Percentiles rank a stretch among this genome's conserved stretches.
Evolutionary conservation across 2,329 filamentous ascomycete genomes (phyloP).

Genomic region (Lachnellula suecica): DNA sequence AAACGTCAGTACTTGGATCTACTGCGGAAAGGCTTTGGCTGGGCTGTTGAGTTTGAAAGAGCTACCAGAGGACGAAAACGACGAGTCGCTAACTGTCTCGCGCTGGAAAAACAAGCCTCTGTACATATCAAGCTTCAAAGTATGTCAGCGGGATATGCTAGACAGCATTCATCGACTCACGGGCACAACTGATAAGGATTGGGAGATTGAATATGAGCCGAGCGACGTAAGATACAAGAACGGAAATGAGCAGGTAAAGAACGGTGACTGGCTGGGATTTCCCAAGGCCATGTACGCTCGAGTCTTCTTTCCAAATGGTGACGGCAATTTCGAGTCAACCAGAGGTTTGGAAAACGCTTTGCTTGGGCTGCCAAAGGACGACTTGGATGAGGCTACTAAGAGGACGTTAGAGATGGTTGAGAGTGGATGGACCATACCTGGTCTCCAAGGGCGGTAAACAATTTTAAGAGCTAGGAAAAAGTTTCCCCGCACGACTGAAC

Average conservation of each 20-base stretch:
- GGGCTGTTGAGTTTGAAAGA: slow-evolving; percentile 41
- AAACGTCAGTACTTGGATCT: slow-evolving; percentile 46
- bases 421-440: not conserved
- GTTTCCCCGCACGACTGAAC: too few relatives aligned
- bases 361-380: slow-evolving; percentile 19
- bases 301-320: slow-evolving; percentile 16
- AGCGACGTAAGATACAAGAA: slow-evolving; percentile 9
- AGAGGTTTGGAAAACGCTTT: slow-evolving; percentile 13
- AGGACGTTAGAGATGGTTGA: not conserved
- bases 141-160: slow-evolving; percentile 51
- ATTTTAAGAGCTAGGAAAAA: too few relatives aligned
- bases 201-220: slow-evolving; percentile 11
- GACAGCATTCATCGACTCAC: slow-evolving; percentile 24
- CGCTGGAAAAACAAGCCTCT: slow-evolving; percentile 40
- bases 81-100: slow-evolving; percentile 32
- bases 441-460: too few relatives aligned
- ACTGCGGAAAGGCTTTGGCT: slow-evolving; percentile 55
- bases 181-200: slow-evolving; percentile 11
- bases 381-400: slow-evolving; percentile 13
- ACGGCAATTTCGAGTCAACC: slow-evolving; percentile 10
- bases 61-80: slow-evolving; percentile 34
- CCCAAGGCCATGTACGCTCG: slow-evolving; percentile 11
- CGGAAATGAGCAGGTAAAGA: slow-evolving; percentile 11
- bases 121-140: slow-evolving; percentile 44
- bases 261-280: slow-evolving; percentile 14